phyloP scores from a whole-genome alignment of 805 yeast genomes.

The Candida nanaspora region DNA sequence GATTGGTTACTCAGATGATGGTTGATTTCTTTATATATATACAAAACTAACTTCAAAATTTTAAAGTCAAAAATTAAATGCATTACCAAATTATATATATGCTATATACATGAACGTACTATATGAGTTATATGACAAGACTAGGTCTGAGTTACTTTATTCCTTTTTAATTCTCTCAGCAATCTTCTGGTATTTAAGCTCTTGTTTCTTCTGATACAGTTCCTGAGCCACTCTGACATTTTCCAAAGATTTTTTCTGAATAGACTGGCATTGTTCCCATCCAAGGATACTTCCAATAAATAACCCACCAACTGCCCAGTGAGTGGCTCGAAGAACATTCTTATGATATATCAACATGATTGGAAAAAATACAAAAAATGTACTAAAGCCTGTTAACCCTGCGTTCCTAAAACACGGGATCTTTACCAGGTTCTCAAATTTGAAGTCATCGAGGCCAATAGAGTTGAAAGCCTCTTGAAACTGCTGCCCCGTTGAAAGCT shows the following conservation, averaged over 20 bases:
- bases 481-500: neutral
- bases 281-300: constrained; percentile 74
- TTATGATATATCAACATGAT: constrained; percentile 64
- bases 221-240: constrained; percentile 66
- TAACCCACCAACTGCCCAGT: constrained; percentile 82
- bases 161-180: no score
- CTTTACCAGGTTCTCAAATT: constrained; percentile 38
- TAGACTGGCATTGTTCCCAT: constrained; percentile 87
- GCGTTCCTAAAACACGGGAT: constrained; percentile 82
- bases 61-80: no score
- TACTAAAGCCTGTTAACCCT: constrained; percentile 64
- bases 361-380: constrained; percentile 63
- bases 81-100: no score
- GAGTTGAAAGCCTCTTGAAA: neutral
- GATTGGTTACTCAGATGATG: constrained; percentile 33
- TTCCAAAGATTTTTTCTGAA: constrained; percentile 57
- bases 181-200: constrained; percentile 14
- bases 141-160: no score
- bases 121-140: no score
- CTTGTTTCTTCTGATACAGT: constrained; percentile 25
- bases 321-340: constrained; percentile 52
- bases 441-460: constrained; percentile 39
- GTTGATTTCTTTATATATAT: neutral
- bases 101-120: no score
- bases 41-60: neutral